Evolutionary conservation across 805 yeast genomes (phyloP), one percentile per base, ranked within the genome.

Genomic region (Zygosaccharomyces bailii): DNA sequence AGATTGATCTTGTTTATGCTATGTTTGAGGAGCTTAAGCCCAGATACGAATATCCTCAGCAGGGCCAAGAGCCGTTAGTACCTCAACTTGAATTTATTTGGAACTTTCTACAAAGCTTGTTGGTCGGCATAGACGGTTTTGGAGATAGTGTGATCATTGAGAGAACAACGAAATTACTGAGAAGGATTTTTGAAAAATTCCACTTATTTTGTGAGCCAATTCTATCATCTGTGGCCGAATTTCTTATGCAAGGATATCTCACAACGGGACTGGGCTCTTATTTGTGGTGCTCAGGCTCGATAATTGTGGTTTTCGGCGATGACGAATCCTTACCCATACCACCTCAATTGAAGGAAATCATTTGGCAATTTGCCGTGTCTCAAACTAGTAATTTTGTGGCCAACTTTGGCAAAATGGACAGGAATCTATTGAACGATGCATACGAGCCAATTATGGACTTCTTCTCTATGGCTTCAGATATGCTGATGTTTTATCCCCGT

Each of bases 211-310:
- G 63, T 39, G 61, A 63, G 35, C 82, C 85, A 2, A 70, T 85
- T 18, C 68, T 90, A 14, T 76, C 80, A 2, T 72, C 77, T 10
- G 75, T 88, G 30, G 87, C 88, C 1, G 80, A 75, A 43, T 66
- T 82, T 39, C 72, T 89, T 44, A 82, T 78, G 16, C 72, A 73
- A 30, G 93, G 95, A 1, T 90, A 88, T 67, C 73, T 79, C 35
- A 67, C 68, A 20, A 83, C 84, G 16, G 76, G 80, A 27, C 78
- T 69, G 56, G 97, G 96, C 3, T 86, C 96, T 61, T 89, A 84
- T 59, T 67, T 90, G 44, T 90, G 95, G 93, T 91, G 86, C 10
- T 82, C 95, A 2, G 97, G 96, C 6, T 73, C 84, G 7, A 69
- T 89, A 20, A 79, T 86, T 42, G 78, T 86, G 45, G 91, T 86